Percentiles rank a stretch among this genome's conserved stretches.
Conservation (phyloP, 2,329 filamentous ascomycete species). For the Amesomyces nigricolor region DNA sequence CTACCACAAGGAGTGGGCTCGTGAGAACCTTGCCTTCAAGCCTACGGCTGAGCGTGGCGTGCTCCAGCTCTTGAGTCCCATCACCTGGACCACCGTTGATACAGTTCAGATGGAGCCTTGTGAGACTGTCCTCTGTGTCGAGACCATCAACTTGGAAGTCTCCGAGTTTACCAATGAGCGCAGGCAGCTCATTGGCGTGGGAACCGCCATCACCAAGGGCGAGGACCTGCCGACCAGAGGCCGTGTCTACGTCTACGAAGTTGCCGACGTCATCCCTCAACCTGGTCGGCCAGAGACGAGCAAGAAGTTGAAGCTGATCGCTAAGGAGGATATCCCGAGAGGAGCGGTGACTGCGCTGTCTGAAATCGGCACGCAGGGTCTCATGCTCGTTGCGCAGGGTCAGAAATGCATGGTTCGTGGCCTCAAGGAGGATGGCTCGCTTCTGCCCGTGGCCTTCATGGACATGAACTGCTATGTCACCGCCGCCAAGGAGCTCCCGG, state of each 20-base stretch:
- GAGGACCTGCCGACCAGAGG: slow-evolving; percentile 87
- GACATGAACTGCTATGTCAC: slow-evolving; percentile 95
- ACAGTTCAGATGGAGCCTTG: slow-evolving; percentile 64
- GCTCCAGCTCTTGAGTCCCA: slow-evolving; percentile 72
- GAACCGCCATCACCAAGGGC: slow-evolving; percentile 78
- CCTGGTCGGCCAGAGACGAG: slow-evolving; percentile 81
- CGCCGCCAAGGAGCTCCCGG: slow-evolving; percentile 73
- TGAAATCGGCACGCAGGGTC: slow-evolving; percentile 78
- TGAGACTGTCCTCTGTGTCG: slow-evolving; percentile 75
- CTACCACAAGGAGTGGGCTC: slow-evolving; percentile 72
- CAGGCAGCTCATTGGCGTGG: slow-evolving; percentile 74
- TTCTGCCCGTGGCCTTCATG: slow-evolving; percentile 92
- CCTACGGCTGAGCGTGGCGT: slow-evolving; percentile 67
- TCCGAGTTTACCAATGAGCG: slow-evolving; percentile 88
- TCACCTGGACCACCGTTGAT: slow-evolving; percentile 74
- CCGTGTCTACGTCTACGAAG: slow-evolving; percentile 82
- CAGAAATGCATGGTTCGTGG: slow-evolving; percentile 97
- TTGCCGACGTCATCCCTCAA: slow-evolving; percentile 86
- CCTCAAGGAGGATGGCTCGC: slow-evolving; percentile 87
- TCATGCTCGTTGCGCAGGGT: slow-evolving; percentile 84
- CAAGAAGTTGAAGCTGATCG: slow-evolving; percentile 76
- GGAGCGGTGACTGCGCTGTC: slow-evolving; percentile 85
- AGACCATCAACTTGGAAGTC: slow-evolving; percentile 78
- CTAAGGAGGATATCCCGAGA: slow-evolving; percentile 84
- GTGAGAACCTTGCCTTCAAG: slow-evolving; percentile 58